A percentile compares a stretch with the other conserved stretches of the same genome.
These are phyloP conservation scores for Apophysomyces trapeziformis DNA, from an alignment of 371 early-diverging fungal genomes.

Conservation along the genomic window DNA sequence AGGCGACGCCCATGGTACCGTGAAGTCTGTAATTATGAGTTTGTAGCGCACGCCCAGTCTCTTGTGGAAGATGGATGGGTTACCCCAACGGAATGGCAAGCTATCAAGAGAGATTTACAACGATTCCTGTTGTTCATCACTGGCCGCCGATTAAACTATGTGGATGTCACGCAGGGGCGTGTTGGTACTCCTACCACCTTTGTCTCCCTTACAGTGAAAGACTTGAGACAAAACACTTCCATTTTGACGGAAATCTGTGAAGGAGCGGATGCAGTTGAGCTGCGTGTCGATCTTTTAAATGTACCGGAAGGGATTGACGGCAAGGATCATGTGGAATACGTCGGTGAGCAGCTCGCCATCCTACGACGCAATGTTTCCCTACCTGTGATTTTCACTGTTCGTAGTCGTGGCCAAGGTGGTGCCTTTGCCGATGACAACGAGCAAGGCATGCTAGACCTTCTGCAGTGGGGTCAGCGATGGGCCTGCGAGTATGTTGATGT, in stretches of 20 bases:
- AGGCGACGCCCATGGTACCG: slow-evolving; percentile 81
- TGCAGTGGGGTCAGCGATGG: slow-evolving; percentile 76
- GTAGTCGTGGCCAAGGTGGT: slow-evolving; percentile 89
- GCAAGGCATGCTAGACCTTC: slow-evolving; percentile 66
- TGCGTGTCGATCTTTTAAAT: slow-evolving; percentile 88
- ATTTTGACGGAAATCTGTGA: slow-evolving; percentile 65
- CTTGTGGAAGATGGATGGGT: slow-evolving; percentile 47
- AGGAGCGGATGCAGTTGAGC: slow-evolving; percentile 90
- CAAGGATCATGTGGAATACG: slow-evolving; percentile 61
- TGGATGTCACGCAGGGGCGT: slow-evolving; percentile 31
- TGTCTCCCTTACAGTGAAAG: slow-evolving; percentile 86
- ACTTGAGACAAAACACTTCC: slow-evolving; percentile 59
- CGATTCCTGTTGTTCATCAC: slow-evolving; percentile 70
- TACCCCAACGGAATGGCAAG: slow-evolving; percentile 58
- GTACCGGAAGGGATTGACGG: slow-evolving; percentile 37
- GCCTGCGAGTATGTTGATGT: slow-evolving; percentile 95
- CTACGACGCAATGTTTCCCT: slow-evolving; percentile 70
- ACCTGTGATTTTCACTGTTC: slow-evolving; percentile 94
- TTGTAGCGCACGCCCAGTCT: slow-evolving; percentile 60
- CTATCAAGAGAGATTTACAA: slow-evolving; percentile 72
- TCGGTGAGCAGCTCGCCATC: slow-evolving; percentile 79
- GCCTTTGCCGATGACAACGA: slow-evolving; percentile 74
- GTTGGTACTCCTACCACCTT: slow-evolving; percentile 73
- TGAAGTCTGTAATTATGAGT: slow-evolving; percentile 83
- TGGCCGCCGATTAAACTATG: slow-evolving; percentile 53